Evolutionary conservation across 2,329 filamentous ascomycete genomes (phyloP).

Genomic region (Ophiosphaerella narmari): DNA sequence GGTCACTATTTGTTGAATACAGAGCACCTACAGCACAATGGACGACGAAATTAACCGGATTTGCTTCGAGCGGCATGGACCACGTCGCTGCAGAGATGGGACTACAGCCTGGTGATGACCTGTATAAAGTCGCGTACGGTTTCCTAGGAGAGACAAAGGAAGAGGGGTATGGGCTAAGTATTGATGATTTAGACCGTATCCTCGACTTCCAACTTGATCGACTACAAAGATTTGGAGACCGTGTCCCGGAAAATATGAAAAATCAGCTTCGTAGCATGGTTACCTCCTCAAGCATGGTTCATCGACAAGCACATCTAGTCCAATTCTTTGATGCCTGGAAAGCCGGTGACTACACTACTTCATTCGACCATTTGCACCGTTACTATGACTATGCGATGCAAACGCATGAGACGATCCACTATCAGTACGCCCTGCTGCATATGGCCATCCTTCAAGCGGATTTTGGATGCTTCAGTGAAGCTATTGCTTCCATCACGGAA

Average conservation of each 20-base stretch:
- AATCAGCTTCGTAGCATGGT: slow-evolving; percentile 72
- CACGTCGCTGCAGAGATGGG: slow-evolving; percentile 65
- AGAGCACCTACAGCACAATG: slow-evolving; percentile 73
- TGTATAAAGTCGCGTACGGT: slow-evolving; percentile 59
- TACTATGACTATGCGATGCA: slow-evolving; percentile 98
- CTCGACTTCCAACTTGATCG: slow-evolving; percentile 87
- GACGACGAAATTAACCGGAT: slow-evolving; percentile 50
- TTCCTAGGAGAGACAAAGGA: slow-evolving; percentile 49
- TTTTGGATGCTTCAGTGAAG: slow-evolving; percentile 89
- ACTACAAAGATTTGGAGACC: slow-evolving; percentile 82
- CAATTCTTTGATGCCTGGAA: slow-evolving; percentile 92
- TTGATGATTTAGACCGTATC: slow-evolving; percentile 78
- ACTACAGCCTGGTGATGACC: slow-evolving; percentile 55
- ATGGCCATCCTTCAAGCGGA: slow-evolving; percentile 92
- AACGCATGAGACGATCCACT: slow-evolving; percentile 78
- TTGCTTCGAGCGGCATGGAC: slow-evolving; percentile 54
- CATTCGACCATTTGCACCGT: slow-evolving; percentile 87
- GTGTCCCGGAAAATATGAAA: slow-evolving; percentile 76
- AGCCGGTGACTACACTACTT: slow-evolving; percentile 84
- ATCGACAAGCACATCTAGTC: slow-evolving; percentile 77
- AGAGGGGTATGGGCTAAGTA: slow-evolving; percentile 61
- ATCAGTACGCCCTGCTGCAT: slow-evolving; percentile 94
- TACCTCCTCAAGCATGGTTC: slow-evolving; percentile 67
- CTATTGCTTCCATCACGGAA: slow-evolving; percentile 91
- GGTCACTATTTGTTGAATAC: slow-evolving; percentile 82